phyloP scores from a whole-genome alignment of 257 asterid species.

The Gardenia jasminoides region DNA sequence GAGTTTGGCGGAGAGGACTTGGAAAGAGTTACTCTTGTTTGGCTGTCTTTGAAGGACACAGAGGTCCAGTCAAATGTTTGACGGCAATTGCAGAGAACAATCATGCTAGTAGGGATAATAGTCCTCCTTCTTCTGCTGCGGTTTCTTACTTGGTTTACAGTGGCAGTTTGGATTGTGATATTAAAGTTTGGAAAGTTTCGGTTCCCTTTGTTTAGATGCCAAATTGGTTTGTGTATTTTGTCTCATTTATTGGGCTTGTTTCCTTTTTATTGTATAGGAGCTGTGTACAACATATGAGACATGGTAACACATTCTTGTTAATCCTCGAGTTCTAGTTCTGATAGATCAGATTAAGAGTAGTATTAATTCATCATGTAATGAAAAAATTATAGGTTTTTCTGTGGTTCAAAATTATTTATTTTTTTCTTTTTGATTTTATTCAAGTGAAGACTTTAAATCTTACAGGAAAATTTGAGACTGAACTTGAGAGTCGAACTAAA shows the following conservation, averaged over 20 bases:
- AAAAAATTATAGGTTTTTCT: background rate
- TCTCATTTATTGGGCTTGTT: background rate
- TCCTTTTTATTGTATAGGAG: background rate
- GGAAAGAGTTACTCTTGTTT: constrained; percentile 57
- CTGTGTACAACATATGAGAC: background rate
- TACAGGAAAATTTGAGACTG: no score
- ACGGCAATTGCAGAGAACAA: constrained; percentile 38
- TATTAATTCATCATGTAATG: background rate
- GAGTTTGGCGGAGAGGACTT: constrained; percentile 63
- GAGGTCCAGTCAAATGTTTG: constrained; percentile 75
- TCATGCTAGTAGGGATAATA: background rate
- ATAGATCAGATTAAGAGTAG: background rate
- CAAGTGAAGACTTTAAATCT: no score
- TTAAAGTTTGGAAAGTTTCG: constrained; percentile 57
- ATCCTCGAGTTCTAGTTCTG: background rate
- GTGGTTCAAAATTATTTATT: background rate
- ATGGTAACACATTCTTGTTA: background rate
- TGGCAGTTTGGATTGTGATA: constrained; percentile 73
- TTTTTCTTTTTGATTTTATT: no score
- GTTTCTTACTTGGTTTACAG: constrained; percentile 50
- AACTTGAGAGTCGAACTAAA: no score
- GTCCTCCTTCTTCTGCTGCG: constrained; percentile 5
- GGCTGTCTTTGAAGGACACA: constrained; percentile 71
- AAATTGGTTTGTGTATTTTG: background rate
- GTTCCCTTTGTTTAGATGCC: constrained; percentile 26